Percentiles rank a stretch among this genome's conserved stretches.
These are phyloP conservation scores for Angomonas deanei DNA, from an alignment of 208 protist genomes.

Conservation along the genomic window DNA sequence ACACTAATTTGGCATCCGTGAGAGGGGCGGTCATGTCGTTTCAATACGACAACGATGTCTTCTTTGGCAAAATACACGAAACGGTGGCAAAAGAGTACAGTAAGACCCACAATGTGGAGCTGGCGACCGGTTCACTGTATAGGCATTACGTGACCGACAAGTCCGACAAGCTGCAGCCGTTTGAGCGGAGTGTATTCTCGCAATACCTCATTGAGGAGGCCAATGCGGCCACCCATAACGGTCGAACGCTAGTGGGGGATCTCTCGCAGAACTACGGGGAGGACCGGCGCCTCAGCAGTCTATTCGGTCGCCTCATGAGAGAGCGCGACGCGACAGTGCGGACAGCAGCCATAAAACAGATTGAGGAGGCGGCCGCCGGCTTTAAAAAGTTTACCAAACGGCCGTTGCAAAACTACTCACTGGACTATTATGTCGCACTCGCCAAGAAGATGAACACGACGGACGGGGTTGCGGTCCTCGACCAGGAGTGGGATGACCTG, in stretches of 20 bases:
- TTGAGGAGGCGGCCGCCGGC: neutral
- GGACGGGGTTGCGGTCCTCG: no score
- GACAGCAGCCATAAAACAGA: neutral
- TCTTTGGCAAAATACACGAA: slow-evolving; percentile 68
- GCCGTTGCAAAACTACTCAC: no score
- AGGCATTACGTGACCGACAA: no score
- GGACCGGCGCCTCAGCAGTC: neutral
- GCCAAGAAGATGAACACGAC: no score
- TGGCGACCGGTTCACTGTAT: no score
- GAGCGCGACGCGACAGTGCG: neutral
- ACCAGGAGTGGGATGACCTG: no score
- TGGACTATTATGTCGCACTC: no score
- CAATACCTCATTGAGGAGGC: slow-evolving; percentile 59
- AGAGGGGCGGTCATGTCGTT: slow-evolving; percentile 43
- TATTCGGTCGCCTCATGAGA: neutral
- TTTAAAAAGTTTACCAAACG: no score
- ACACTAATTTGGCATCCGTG: slow-evolving; percentile 60
- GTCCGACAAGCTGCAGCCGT: no score
- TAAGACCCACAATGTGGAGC: no score
- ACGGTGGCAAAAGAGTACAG: no score
- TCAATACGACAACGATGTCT: slow-evolving; percentile 53
- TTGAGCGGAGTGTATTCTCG: slow-evolving; percentile 8
- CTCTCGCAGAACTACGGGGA: neutral
- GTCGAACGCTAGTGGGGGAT: neutral
- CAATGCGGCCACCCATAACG: slow-evolving; percentile 19